These are phyloP conservation scores for Juglanconis oblonga DNA, from an alignment of 2,329 filamentous ascomycete species.

Conservation along the genomic window DNA sequence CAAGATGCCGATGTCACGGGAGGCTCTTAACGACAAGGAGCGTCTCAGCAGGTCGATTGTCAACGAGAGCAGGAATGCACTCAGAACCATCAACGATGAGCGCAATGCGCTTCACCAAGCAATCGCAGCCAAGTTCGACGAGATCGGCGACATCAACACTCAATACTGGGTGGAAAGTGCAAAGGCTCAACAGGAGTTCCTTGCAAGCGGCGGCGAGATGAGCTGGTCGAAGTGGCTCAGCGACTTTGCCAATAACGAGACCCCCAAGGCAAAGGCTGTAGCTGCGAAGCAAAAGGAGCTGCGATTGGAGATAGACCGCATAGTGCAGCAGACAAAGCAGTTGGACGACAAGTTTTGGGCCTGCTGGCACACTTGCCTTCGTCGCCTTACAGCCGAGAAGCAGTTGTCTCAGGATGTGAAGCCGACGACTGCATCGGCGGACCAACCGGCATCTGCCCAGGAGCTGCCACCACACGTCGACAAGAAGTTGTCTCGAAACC, in stretches of 20 bases:
- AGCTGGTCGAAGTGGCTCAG: neutral
- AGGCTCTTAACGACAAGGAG: neutral
- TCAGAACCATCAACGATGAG: too few species aligned
- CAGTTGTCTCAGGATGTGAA: neutral
- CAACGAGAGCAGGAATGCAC: too few species aligned
- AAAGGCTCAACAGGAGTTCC: neutral
- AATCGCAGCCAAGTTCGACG: too few species aligned
- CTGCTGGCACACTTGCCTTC: neutral
- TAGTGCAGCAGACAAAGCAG: neutral
- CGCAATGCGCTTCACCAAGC: too few species aligned
- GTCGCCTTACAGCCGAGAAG: neutral
- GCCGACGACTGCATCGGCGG: too few species aligned
- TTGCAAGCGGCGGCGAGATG: neutral
- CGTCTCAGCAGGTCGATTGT: too few species aligned
- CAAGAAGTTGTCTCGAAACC: too few species aligned
- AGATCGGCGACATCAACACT: too few species aligned
- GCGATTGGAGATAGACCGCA: neutral
- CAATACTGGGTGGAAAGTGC: slow-evolving; percentile 1
- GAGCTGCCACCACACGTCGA: too few species aligned
- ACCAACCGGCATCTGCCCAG: too few species aligned
- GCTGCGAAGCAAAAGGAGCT: neutral
- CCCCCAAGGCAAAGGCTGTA: neutral
- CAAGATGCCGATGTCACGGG: too few species aligned
- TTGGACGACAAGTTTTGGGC: slow-evolving; percentile 6
- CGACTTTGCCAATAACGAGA: neutral